A percentile compares a stretch with the other conserved stretches of the same genome.
Conservation (phyloP, 2,329 filamentous ascomycete species). For the Aphanoascus verrucosus region DNA sequence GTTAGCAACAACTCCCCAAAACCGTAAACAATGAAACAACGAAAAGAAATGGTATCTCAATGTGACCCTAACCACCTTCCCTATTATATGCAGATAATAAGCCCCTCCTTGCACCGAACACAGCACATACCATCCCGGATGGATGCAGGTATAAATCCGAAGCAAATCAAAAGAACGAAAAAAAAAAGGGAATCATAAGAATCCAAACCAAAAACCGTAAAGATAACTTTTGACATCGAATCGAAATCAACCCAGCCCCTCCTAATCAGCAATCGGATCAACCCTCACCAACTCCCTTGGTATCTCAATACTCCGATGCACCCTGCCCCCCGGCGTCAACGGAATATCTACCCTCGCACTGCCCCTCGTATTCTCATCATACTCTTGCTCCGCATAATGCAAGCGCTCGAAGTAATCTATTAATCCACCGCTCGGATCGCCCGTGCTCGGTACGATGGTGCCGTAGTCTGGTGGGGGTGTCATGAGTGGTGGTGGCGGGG, state of each 20-base stretch:
- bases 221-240: no score
- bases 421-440: slow-evolving; percentile 48
- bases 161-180: no score
- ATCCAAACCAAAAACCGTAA: background rate
- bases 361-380: slow-evolving; percentile 38
- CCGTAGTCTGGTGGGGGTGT: slow-evolving; percentile 84
- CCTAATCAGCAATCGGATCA: slow-evolving; percentile 3
- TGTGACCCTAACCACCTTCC: no score
- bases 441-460: slow-evolving; percentile 56
- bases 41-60: no score
- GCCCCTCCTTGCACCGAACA: no score
- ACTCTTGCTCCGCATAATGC: slow-evolving; percentile 54
- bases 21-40: no score
- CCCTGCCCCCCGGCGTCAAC: slow-evolving; percentile 51
- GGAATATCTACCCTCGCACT: slow-evolving; percentile 44
- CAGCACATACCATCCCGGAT: no score
- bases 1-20: no score
- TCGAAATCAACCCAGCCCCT: no score
- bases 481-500: slow-evolving; percentile 61
- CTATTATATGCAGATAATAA: no score
- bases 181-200: background rate
- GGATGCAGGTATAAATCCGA: no score
- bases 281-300: slow-evolving; percentile 42
- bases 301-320: slow-evolving; percentile 56
- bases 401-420: slow-evolving; percentile 73